Conservation (phyloP, 2,329 filamentous ascomycete genomes). For the Rhynchosporium agropyri region DNA sequence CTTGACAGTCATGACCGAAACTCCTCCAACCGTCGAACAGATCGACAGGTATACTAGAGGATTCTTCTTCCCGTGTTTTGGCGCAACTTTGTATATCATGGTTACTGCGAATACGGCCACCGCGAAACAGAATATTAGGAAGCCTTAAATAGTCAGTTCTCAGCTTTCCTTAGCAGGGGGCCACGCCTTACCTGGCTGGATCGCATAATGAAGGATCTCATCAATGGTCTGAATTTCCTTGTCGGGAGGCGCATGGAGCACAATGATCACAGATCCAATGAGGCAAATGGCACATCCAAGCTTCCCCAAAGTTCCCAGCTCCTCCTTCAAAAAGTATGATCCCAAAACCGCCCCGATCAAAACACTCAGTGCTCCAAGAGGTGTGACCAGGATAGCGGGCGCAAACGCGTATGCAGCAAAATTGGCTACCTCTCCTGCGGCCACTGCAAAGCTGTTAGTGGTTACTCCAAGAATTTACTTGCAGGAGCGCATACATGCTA, state of each 20-base stretch:
- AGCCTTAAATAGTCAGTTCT: constrained; percentile 59
- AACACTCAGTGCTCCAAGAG: constrained; percentile 89
- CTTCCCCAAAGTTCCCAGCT: constrained; percentile 87
- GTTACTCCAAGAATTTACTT: constrained; percentile 12
- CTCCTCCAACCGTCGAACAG: constrained; percentile 93
- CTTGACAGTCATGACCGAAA: constrained; percentile 99
- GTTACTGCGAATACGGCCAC: constrained; percentile 83
- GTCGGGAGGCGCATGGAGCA: constrained; percentile 94
- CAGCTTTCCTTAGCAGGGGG: background rate
- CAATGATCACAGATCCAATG: constrained; percentile 95
- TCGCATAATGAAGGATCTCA: constrained; percentile 85
- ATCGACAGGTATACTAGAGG: constrained; percentile 96
- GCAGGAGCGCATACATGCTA: constrained; percentile 66
- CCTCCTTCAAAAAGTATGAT: constrained; percentile 90
- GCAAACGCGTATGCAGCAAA: constrained; percentile 98
- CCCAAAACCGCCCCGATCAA: constrained; percentile 93
- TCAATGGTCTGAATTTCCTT: constrained; percentile 90
- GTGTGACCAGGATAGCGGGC: constrained; percentile 96
- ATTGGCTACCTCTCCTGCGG: constrained; percentile 91
- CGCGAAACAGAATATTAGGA: constrained; percentile 80
- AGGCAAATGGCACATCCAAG: constrained; percentile 95
- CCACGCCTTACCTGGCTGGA: constrained; percentile 74
- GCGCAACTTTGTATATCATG: constrained; percentile 96
- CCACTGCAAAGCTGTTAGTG: constrained; percentile 61
- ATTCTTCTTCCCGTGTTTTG: constrained; percentile 89